These are phyloP conservation scores for Hsuehochloa calcarea DNA, from an alignment of 176 grass and related monocot species.

Conservation along the genomic window DNA sequence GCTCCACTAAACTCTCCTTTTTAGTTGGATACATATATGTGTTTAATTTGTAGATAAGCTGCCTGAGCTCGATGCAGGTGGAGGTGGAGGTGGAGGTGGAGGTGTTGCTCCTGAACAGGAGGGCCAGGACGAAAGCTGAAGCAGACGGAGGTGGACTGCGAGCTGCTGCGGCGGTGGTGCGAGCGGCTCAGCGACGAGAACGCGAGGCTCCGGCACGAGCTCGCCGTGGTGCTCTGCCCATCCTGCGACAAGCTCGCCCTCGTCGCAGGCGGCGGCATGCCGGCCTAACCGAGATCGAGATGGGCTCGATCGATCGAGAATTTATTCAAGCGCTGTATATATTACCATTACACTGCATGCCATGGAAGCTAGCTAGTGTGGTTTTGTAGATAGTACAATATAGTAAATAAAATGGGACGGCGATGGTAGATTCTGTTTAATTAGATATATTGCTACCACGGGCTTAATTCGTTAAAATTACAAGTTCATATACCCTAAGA, in stretches of 20 bases:
- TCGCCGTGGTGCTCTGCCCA: constrained; percentile 20
- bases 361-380: no score
- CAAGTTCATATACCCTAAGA: no score
- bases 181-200: constrained; percentile 50
- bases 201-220: constrained; percentile 26
- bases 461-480: no score
- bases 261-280: neutral
- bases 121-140: constrained; percentile 59
- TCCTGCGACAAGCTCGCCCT: neutral
- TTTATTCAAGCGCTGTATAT: neutral
- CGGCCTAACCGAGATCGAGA: neutral
- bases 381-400: no score
- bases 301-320: neutral
- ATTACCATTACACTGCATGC: no score
- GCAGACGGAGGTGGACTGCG: constrained; percentile 63
- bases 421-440: no score
- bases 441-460: no score
- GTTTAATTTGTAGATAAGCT: neutral
- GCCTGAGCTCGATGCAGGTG: constrained; percentile 45
- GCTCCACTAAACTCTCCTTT: no score
- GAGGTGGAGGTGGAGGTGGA: no score
- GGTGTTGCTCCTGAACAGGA: constrained; percentile 59
- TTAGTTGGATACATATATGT: no score
- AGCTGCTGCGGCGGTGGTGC: constrained; percentile 53
- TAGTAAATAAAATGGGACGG: no score